Base-by-base conservation (phyloP, 2,329 filamentous ascomycete species). In the Xylariaceae sp. region DNA sequence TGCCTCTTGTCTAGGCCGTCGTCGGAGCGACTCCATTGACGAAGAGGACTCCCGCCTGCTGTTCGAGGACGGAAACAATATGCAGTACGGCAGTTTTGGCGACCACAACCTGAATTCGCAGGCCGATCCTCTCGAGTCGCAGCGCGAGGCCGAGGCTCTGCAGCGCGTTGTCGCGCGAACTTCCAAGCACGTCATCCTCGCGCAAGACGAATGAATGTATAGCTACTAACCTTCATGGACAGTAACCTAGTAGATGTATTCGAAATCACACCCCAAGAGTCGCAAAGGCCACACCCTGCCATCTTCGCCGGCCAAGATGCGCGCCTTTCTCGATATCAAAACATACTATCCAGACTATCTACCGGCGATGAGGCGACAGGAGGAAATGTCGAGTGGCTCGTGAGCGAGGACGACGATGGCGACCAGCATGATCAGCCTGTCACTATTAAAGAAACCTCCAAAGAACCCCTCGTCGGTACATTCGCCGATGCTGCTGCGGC, bases 211-310 rank as follows among this genome's bases (percentile, higher is more conserved):
- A 11, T 31, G 3, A 3, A 17, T 7, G 12, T 31, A 14, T n/a
- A 17, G 19, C 50, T 59, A 56, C 66, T 66, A 41, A 67, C n/a
- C 28, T 31, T 43, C 56, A 28, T 4, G 4, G 13, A 45, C 63
- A 87, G 83, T 62, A 84, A 86, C 62, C 81, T 87, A 71, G 82
- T 87, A 54, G 83, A 87, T 64, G 81, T 87, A 43, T 86, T 86
- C 69, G 82, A 86, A 57, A 83, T 85, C 63, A 77, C 79, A 34
- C 80, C 81, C 18, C 76, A 79, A 52, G 76, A 76, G 53, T 55
- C 65, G 14, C 64, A 67, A 42, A 64, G 63, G 42, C 53, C 62
- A 31, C 65, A 66, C n/a, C 61, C 64, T 2, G 49, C 59, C 31
- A 50, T 67, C 42, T 63, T 67, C 31, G 74, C 78, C 47, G 78